Evolutionary conservation across 1,139 yeast genomes (phyloP).

Genomic region (Kodamaea fungicola): DNA sequence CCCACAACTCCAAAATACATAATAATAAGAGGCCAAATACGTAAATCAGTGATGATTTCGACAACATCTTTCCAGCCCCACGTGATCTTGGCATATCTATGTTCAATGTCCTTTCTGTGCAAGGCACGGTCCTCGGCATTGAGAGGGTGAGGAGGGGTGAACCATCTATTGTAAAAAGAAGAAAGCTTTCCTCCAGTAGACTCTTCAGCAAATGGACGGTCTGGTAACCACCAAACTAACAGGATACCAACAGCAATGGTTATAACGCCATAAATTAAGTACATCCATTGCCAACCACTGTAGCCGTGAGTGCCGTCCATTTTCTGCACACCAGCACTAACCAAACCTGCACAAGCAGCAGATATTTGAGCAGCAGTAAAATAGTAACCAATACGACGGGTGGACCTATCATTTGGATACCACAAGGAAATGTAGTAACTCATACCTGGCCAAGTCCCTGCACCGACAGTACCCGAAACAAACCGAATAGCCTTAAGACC

Average conservation of each 20-base stretch:
- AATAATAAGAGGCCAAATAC: constrained; percentile 77
- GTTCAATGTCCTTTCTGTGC: constrained; percentile 64
- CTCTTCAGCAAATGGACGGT: constrained; percentile 42
- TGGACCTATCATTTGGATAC: constrained; percentile 79
- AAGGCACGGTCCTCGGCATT: constrained; percentile 48
- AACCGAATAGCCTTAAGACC: constrained; percentile 74
- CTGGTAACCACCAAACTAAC: constrained; percentile 84
- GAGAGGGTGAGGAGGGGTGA: constrained; percentile 51
- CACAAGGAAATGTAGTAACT: constrained; percentile 79
- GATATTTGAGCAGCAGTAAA: constrained; percentile 89
- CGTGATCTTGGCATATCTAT: constrained; percentile 36
- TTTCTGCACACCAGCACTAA: constrained; percentile 82
- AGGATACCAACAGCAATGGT: constrained; percentile 66
- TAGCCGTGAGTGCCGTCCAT: constrained; percentile 70
- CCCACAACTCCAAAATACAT: constrained; percentile 95
- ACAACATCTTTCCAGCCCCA: constrained; percentile 66
- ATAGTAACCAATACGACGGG: constrained; percentile 81
- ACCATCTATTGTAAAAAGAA: constrained; percentile 19
- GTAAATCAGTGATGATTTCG: constrained; percentile 54
- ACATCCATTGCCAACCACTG: constrained; percentile 90
- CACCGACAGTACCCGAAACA: constrained; percentile 76
- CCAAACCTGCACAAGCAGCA: constrained; percentile 82
- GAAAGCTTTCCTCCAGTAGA: constrained; percentile 11
- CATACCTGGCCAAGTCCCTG: constrained; percentile 95
- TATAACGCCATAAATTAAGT: constrained; percentile 68